Evolutionary conservation across 768 basidiomycete genomes (phyloP).

Genomic region (Pisolithus orientalis): DNA sequence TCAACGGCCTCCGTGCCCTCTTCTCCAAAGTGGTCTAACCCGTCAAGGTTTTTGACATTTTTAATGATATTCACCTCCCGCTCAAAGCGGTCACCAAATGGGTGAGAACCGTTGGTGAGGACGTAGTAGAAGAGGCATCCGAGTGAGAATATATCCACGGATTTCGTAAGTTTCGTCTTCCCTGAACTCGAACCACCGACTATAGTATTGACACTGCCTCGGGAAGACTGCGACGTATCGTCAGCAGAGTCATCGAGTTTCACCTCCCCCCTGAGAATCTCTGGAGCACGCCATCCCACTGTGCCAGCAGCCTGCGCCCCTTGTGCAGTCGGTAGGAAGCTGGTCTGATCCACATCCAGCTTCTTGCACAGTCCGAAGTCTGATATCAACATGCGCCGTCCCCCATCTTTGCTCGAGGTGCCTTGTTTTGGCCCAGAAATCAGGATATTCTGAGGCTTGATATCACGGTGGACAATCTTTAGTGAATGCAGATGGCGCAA

Average conservation of each 20-base stretch:
- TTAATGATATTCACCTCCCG: constrained; percentile 92
- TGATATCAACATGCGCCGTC: constrained; percentile 83
- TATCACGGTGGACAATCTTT: constrained; percentile 96
- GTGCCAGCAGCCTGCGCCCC: constrained; percentile 89
- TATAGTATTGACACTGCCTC: constrained; percentile 55
- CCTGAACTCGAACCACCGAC: constrained; percentile 31
- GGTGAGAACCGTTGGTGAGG: constrained; percentile 85
- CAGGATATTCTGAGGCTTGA: constrained; percentile 97
- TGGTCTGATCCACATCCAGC: constrained; percentile 92
- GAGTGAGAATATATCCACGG: constrained; percentile 93
- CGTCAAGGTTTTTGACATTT: constrained; percentile 62
- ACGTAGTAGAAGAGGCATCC: constrained; percentile 96
- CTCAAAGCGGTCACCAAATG: constrained; percentile 90
- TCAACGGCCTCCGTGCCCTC: constrained; percentile 89
- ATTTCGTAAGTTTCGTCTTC: constrained; percentile 77
- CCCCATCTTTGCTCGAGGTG: constrained; percentile 33
- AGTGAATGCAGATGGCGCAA: constrained; percentile 86
- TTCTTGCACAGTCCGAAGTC: constrained; percentile 98
- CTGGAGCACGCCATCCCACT: constrained; percentile 96
- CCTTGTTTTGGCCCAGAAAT: constrained; percentile 65
- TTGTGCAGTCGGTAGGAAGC: constrained; percentile 88
- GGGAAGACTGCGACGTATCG: constrained; percentile 61
- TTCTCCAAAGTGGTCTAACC: constrained; percentile 79
- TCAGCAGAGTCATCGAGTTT: constrained; percentile 76
- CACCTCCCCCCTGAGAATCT: constrained; percentile 91